phyloP scores from a whole-genome alignment of 1,139 yeast genomes.

The Meyerozyma smithsonii region DNA sequence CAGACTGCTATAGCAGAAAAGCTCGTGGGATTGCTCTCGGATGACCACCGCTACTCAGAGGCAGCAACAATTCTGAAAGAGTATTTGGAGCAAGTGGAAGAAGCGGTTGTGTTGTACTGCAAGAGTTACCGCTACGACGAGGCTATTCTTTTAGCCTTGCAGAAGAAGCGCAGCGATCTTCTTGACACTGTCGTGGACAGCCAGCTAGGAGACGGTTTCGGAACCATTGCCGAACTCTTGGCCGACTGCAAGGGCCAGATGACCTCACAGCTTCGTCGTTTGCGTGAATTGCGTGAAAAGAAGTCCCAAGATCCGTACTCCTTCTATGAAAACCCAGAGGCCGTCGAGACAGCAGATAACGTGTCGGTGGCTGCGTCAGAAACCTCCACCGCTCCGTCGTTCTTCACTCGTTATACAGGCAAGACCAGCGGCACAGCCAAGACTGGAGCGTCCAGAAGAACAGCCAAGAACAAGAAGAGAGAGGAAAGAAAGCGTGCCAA shows the following conservation, averaged over 20 bases:
- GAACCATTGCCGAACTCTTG: constrained; percentile 75
- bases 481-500: constrained; percentile 95
- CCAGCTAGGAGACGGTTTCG: constrained; percentile 82
- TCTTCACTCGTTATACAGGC: constrained; percentile 93
- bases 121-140: constrained; percentile 71
- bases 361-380: constrained; percentile 95
- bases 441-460: constrained; percentile 90
- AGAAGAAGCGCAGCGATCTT: constrained; percentile 38
- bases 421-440: constrained; percentile 93
- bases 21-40: constrained; percentile 56
- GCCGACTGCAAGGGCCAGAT: constrained; percentile 91
- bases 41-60: constrained; percentile 69
- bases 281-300: constrained; percentile 79
- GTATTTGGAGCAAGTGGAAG: constrained; percentile 56
- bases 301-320: constrained; percentile 81
- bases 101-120: constrained; percentile 65
- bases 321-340: constrained; percentile 69
- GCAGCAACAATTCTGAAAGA: constrained; percentile 78
- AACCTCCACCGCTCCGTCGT: constrained; percentile 87
- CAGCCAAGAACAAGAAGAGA: constrained; percentile 86
- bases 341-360: constrained; percentile 45
- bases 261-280: constrained; percentile 73
- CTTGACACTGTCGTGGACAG: constrained; percentile 62
- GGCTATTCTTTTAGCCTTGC: constrained; percentile 64
- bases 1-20: constrained; percentile 46